Evolutionary conservation across 176 grass and related monocot species (phyloP), one percentile per base, ranked within the genome.

Genomic region (Oryza glaberrima): DNA sequence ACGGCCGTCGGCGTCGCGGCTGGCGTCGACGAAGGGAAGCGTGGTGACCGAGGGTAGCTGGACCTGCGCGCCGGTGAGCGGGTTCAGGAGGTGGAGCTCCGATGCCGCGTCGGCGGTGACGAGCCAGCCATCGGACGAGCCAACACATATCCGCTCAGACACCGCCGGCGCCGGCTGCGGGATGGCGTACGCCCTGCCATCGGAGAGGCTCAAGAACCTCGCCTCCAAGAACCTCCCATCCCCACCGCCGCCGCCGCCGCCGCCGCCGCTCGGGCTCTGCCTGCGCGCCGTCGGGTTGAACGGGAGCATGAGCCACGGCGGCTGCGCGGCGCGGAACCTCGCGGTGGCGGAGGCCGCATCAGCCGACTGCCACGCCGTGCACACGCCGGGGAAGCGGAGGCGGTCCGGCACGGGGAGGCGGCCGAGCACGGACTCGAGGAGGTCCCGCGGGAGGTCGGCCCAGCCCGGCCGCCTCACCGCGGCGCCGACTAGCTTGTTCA

Each of bases 261-360:
- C 22, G 6, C 0, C 13, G 0, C 3, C 4, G 0, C 28, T 28
- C 80, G 15, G 73, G 11, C 65, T 4, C 72, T 12, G 38, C 7
- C 41, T 2, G 26, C 26, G 30, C 64, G 12, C 8, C 20, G 71
- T 75, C 7, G 68, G 81, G 25, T 87, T 85, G 65, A 49, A 84
- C 0, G 87, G 86, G 25, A 94, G 73, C 89, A 94, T 94, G 32
- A 94, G 87, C 89, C 92, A 94, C 11, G 89, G 89, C 25, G 83
- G 81, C 22, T 1, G 76, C 49, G 73, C 12, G 8, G 26, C 28
- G 1, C 0, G 71, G 4, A 20, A 7, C 7, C 34, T 20, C 4
- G 32, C 11, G 1, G 64, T 15, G 2, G 3, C 1, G 26, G 46
- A 9, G 40, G 60, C 38, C 11, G 16, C 47, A 38, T 82, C 43